phyloP scores from a whole-genome alignment of 1,284 basidiomycete genomes.

The Mycena citricolor region DNA sequence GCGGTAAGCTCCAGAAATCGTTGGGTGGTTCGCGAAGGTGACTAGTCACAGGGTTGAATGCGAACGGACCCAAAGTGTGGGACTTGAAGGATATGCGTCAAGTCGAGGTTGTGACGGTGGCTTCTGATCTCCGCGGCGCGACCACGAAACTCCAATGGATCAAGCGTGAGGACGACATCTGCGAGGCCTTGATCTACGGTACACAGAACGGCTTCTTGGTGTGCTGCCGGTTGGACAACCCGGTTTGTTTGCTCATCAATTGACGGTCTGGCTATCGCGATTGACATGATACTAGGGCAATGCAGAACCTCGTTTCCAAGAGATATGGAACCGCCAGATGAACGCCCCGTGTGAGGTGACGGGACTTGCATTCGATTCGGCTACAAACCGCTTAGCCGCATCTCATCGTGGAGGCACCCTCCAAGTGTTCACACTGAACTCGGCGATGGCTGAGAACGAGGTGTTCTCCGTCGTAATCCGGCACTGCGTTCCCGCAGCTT shows the following conservation, averaged over 20 bases:
- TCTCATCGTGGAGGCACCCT: slow-evolving; percentile 19
- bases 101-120: not conserved
- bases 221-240: slow-evolving; percentile 16
- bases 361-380: slow-evolving; percentile 16
- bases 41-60: too few relatives aligned
- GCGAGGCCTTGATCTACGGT: slow-evolving; percentile 19
- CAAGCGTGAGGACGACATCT: slow-evolving; percentile 19
- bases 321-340: not conserved
- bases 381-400: slow-evolving; percentile 15
- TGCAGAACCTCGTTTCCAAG: too few relatives aligned
- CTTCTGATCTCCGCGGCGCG: slow-evolving; percentile 10
- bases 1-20: too few relatives aligned
- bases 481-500: slow-evolving; percentile 10
- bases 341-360: slow-evolving; percentile 9
- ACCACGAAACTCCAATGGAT: slow-evolving; percentile 21
- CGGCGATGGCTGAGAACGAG: slow-evolving; percentile 10
- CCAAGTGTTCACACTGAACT: slow-evolving; percentile 19
- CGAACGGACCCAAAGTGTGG: slow-evolving; percentile 6
- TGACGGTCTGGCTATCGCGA: too few relatives aligned
- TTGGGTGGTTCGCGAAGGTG: too few relatives aligned
- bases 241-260: too few relatives aligned
- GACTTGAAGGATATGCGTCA: not conserved
- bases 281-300: too few relatives aligned
- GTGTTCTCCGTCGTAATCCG: slow-evolving; percentile 19
- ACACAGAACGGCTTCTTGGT: slow-evolving; percentile 20